These are phyloP conservation scores for Penicillium sp. DNA, from an alignment of 2,329 filamentous ascomycete genomes.

Conservation along the genomic window DNA sequence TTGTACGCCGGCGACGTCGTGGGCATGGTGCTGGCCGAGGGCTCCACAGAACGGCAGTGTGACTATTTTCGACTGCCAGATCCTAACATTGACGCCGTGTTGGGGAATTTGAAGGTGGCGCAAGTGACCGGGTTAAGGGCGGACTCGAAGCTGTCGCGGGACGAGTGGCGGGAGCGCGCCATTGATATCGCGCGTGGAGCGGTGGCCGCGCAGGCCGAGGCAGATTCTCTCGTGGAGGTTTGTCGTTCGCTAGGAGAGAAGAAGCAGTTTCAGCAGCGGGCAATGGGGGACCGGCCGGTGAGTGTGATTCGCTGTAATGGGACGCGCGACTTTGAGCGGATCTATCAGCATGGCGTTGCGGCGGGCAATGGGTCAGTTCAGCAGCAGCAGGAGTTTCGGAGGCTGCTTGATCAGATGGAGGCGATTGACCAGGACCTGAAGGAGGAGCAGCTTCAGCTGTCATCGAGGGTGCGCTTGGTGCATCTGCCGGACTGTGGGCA, in stretches of 20 bases:
- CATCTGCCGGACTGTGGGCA: conserved; percentile 39
- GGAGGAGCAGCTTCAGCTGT: conserved; percentile 35
- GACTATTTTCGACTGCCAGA: conserved; percentile 34
- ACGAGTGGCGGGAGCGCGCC: conserved; percentile 36
- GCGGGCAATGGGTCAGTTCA: conserved; percentile 35
- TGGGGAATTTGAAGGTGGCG: conserved; percentile 32
- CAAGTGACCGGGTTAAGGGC: conserved; percentile 33
- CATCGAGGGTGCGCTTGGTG: conserved; percentile 29
- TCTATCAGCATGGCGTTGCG: conserved; percentile 34
- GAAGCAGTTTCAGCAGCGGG: conserved; percentile 29
- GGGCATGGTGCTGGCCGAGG: conserved; percentile 41
- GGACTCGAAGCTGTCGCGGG: conserved; percentile 29
- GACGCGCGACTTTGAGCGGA: conserved; percentile 31
- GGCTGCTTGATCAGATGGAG: conserved; percentile 33
- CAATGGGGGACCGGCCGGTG: conserved; percentile 32
- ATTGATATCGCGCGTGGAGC: conserved; percentile 28
- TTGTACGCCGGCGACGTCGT: conserved; percentile 28
- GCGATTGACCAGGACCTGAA: conserved; percentile 27
- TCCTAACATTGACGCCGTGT: conserved; percentile 30
- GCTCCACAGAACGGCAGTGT: conserved; percentile 34
- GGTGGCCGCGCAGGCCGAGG: conserved; percentile 24
- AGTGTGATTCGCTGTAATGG: conserved; percentile 38
- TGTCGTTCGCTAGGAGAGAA: conserved; percentile 31
- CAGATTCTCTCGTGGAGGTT: conserved; percentile 18
- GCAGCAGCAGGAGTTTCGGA: conserved; percentile 29